Base-by-base conservation (phyloP, 2,329 filamentous ascomycete species). In the Zymoseptoria ardabiliae region DNA sequence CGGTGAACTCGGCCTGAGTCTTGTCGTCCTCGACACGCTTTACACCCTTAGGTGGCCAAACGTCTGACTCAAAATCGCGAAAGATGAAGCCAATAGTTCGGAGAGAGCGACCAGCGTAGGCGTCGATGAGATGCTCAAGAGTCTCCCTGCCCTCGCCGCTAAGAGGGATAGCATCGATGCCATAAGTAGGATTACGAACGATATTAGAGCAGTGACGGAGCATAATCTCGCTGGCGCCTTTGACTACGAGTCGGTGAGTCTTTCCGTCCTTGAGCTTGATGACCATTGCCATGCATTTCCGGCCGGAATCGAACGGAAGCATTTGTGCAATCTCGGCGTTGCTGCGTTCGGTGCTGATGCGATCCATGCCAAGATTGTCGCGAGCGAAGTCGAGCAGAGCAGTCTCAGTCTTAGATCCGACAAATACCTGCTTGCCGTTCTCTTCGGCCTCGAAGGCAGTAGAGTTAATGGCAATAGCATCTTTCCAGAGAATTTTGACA, bases 41-140 rank as follows among this genome's bases (percentile, higher is more conserved):
- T 17, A 81, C 82, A 53, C 82, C 81, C 61, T 79, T 82, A 4
- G 91, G 91, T 23, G 92, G 91, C 91, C 91, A 89, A 10, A 65
- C 62, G 20, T 68, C 67, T 56, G 83, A 82, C 22, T 89, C 83
- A 65, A 94, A 96, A 67, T 96, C 91, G 58, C 86, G 87, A 75
- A 91, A 95, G 56, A 91, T 80, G 63, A 96, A 82, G 50, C 87
- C 90, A 66, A 96, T 95, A 1, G 91, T 95, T 63, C 91, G 85
- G 30, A 96, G 80, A 7, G 91, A 95, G 19, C 87, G 82, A 23
- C 83, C 85, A 9, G 91, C 91, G 71, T 96, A 96, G 53, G 81
- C 82, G 63, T 86, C 84, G 66, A 96, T 95, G 53, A 91, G 79
- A 21, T 80, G 76, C 64, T 83, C 82, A 63, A 96, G 71, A 2